phyloP scores from a whole-genome alignment of 805 yeast species.

The Jamesozyma lodderae region DNA sequence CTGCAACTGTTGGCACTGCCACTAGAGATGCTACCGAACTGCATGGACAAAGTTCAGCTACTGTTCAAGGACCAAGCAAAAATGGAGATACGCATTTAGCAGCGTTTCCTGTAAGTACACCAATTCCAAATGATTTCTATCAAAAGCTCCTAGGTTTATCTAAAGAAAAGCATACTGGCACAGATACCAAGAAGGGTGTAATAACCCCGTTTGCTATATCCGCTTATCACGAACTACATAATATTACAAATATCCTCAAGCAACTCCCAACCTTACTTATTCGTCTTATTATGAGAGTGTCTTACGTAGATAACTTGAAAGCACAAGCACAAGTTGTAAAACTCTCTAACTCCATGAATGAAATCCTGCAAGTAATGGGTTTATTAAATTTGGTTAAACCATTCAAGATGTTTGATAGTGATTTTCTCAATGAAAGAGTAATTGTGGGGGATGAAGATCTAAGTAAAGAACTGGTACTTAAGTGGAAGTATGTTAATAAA shows the following conservation, averaged over 20 bases:
- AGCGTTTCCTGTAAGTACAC: conserved; percentile 1
- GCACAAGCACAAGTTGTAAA: conserved; percentile 25
- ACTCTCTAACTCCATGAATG: conserved; percentile 28
- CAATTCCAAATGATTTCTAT: conserved; percentile 19
- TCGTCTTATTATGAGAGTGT: conserved; percentile 20
- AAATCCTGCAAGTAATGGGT: conserved; percentile 27
- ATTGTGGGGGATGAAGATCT: conserved; percentile 5
- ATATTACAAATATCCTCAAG: conserved; percentile 22
- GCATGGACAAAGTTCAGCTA: no score
- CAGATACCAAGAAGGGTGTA: conserved; percentile 15
- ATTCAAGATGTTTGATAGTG: conserved; percentile 21
- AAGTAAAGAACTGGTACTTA: conserved; percentile 4
- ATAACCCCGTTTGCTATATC: conserved; percentile 26
- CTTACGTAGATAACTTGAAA: conserved; percentile 10
- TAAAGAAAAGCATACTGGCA: conserved; percentile 9
- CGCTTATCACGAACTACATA: conserved; percentile 21
- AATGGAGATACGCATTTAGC: not conserved
- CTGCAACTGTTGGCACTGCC: not conserved
- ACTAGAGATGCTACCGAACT: no score
- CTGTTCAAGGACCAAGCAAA: no score
- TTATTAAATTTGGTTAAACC: conserved; percentile 25
- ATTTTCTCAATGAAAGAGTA: conserved; percentile 5
- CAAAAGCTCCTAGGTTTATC: conserved; percentile 24
- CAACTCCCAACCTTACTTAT: conserved; percentile 27
- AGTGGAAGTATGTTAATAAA: conserved; percentile 6